A percentile compares a stretch with the other conserved stretches of the same genome.
Evolutionary conservation across 495 filamentous ascomycete species (phyloP).

Genomic region (Paragyromitra xinjiangensis): DNA sequence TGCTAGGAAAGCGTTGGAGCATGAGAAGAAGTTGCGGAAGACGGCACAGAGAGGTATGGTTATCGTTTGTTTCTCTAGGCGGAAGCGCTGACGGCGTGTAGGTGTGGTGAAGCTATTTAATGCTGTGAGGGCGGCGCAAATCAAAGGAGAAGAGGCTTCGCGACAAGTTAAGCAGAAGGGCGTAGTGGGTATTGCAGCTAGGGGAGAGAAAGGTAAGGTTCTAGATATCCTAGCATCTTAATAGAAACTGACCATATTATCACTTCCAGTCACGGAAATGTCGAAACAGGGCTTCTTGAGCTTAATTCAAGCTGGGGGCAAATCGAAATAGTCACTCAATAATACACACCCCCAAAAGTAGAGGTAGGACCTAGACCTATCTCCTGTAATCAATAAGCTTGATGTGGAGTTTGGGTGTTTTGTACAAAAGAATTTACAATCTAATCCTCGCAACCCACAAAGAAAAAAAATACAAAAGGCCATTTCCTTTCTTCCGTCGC

Average conservation of each 20-base stretch:
- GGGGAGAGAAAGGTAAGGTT: constrained; percentile 55
- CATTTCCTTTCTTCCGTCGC: constrained; percentile 5
- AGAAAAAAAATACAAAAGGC: constrained; percentile 17
- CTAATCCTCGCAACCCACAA: constrained; percentile 14
- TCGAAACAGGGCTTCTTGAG: constrained; percentile 95
- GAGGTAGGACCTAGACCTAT: neutral
- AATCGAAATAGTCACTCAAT: constrained; percentile 29
- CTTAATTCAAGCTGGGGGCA: constrained; percentile 66
- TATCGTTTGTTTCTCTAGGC: neutral
- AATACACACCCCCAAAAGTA: neutral
- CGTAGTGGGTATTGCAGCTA: constrained; percentile 60
- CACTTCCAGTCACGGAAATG: constrained; percentile 78
- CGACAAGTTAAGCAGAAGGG: constrained; percentile 65
- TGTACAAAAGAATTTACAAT: constrained; percentile 40
- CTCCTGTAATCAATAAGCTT: neutral
- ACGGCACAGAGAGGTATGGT: constrained; percentile 54
- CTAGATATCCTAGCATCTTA: neutral
- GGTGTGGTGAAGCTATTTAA: constrained; percentile 74
- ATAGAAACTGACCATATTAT: constrained; percentile 10
- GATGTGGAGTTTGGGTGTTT: constrained; percentile 26
- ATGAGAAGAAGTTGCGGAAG: constrained; percentile 69
- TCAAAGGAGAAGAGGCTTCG: constrained; percentile 60
- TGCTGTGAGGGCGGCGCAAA: constrained; percentile 89
- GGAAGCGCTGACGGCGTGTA: constrained; percentile 12
- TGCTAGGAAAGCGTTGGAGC: constrained; percentile 67